Evolutionary conservation across 371 early-diverging fungal genomes (phyloP).

Genomic region (Mucor plumbeus): DNA sequence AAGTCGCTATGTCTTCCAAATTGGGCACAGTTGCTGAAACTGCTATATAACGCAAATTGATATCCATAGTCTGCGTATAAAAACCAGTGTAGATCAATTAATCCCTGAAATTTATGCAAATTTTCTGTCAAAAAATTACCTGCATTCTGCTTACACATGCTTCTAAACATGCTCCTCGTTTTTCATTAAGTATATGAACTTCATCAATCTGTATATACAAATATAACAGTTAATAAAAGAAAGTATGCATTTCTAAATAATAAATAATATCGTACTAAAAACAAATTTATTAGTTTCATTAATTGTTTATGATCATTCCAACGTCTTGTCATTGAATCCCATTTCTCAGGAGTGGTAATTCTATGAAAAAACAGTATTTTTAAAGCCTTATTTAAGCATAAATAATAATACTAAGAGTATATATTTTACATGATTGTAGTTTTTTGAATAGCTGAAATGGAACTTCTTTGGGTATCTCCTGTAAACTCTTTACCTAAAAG

Average conservation of each 20-base stretch:
- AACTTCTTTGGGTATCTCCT: constrained; percentile 70
- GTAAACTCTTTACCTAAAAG: constrained; percentile 71
- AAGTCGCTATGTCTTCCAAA: constrained; percentile 75
- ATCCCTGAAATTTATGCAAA: neutral
- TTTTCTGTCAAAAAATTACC: constrained; percentile 20
- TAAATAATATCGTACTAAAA: constrained; percentile 37
- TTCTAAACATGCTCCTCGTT: constrained; percentile 58
- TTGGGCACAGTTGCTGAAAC: constrained; percentile 93
- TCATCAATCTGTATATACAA: constrained; percentile 52
- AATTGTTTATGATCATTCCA: constrained; percentile 50
- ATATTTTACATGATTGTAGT: constrained; percentile 37
- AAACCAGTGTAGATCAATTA: neutral
- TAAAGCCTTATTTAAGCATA: neutral
- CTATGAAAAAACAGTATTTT: constrained; percentile 26
- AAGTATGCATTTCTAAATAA: no score
- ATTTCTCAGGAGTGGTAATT: constrained; percentile 82
- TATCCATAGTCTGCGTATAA: constrained; percentile 30
- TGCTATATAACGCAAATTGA: constrained; percentile 57
- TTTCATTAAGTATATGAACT: constrained; percentile 58
- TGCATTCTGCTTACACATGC: constrained; percentile 59
- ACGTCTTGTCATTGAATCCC: constrained; percentile 78
- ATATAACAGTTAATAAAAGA: neutral
- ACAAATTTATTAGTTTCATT: constrained; percentile 42
- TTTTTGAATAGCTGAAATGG: constrained; percentile 36
- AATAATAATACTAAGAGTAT: neutral